These are phyloP conservation scores for Boletus sp. DNA, from an alignment of 1,284 basidiomycete species.

Conservation along the genomic window DNA sequence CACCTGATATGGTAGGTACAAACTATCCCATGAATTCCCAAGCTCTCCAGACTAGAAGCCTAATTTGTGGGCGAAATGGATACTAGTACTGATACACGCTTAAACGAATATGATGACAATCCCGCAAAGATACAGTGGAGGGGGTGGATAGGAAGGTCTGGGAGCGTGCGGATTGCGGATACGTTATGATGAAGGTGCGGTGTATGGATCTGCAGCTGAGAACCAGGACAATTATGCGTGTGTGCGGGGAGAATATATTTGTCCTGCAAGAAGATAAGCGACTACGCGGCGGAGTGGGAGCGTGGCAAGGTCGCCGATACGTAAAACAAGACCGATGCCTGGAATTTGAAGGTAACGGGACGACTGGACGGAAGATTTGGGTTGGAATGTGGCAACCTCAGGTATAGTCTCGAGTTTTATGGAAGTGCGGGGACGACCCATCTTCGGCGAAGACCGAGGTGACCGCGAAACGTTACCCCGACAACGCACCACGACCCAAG, in stretches of 20 bases:
- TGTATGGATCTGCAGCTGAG: background rate
- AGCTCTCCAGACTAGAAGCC: background rate
- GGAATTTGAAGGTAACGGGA: slow-evolving; percentile 24
- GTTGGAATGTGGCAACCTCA: slow-evolving; percentile 32
- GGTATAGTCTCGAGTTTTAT: slow-evolving; percentile 36
- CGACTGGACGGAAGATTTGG: slow-evolving; percentile 14
- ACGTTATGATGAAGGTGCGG: background rate
- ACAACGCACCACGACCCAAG: slow-evolving; percentile 19
- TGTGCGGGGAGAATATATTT: slow-evolving; percentile 23
- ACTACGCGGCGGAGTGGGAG: slow-evolving; percentile 29
- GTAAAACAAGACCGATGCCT: slow-evolving; percentile 28
- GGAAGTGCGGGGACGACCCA: slow-evolving; percentile 24
- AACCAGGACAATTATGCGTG: slow-evolving; percentile 17
- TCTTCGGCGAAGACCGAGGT: slow-evolving; percentile 32
- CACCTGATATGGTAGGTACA: slow-evolving; percentile 30
- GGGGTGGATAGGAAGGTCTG: background rate
- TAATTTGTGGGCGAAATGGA: background rate
- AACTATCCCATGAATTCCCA: slow-evolving; percentile 12
- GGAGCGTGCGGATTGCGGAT: slow-evolving; percentile 12
- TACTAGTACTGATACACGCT: slow-evolving; percentile 23
- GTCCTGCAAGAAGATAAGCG: slow-evolving; percentile 24
- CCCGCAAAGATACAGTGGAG: slow-evolving; percentile 14
- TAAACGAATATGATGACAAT: slow-evolving; percentile 3
- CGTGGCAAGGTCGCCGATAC: slow-evolving; percentile 30
- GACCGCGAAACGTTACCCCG: slow-evolving; percentile 24